phyloP scores from a whole-genome alignment of 257 asterid species.

The Nicotiana paniculata region DNA sequence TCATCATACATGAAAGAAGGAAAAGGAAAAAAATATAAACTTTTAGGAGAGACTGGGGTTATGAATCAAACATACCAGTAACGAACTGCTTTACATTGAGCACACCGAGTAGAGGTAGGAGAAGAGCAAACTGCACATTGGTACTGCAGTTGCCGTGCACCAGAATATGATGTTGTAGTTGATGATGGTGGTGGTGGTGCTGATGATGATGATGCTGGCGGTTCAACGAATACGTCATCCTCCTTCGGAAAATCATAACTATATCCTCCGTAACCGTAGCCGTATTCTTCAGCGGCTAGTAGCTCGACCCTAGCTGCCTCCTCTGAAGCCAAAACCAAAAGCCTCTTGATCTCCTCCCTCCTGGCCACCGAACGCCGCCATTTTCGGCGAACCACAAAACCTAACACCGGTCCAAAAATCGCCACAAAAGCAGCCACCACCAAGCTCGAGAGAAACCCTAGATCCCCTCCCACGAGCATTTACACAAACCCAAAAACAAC shows the following conservation, averaged over 20 bases:
- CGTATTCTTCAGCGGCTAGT: conserved; percentile 29
- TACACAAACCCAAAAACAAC: conserved; percentile 29
- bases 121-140: conserved; percentile 60
- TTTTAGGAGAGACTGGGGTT: background rate
- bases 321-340: conserved; percentile 52
- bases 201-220: conserved; percentile 24
- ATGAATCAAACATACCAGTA: conserved; percentile 54
- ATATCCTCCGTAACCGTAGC: conserved; percentile 13
- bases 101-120: conserved; percentile 67
- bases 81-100: conserved; percentile 67
- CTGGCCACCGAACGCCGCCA: conserved; percentile 55
- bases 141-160: conserved; percentile 33
- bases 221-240: conserved; percentile 12
- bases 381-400: conserved; percentile 47
- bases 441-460: conserved; percentile 39
- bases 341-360: conserved; percentile 63
- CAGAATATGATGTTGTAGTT: background rate
- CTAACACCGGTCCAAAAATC: conserved; percentile 28
- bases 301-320: conserved; percentile 69
- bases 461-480: conserved; percentile 66
- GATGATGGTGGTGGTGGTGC: background rate
- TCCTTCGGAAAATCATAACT: conserved; percentile 18
- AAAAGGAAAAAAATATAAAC: background rate
- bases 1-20: background rate
- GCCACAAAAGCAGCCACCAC: conserved; percentile 35